phyloP scores from a whole-genome alignment of 495 filamentous ascomycete species.

The Lepraria neglecta region DNA sequence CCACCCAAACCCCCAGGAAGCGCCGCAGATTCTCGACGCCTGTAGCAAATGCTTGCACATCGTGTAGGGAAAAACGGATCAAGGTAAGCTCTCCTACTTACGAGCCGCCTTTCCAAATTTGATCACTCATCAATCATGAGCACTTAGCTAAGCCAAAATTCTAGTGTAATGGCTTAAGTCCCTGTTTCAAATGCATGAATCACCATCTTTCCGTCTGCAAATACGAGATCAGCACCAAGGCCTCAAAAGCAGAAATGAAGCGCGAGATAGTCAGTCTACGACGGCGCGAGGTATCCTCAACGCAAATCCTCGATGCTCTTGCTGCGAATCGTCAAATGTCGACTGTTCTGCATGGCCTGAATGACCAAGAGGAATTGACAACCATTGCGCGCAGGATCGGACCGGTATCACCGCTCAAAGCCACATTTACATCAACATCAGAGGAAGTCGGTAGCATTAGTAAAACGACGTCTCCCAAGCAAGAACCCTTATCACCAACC shows the following conservation, averaged over 20 bases:
- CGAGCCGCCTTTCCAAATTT: no score
- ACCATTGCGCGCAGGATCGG: no score
- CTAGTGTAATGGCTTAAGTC: conserved; percentile 9
- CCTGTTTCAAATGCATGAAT: conserved; percentile 8
- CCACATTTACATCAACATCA: no score
- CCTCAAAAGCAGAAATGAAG: conserved; percentile 12
- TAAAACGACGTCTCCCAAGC: neutral
- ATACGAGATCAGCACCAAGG: conserved; percentile 7
- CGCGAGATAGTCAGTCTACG: conserved; percentile 12
- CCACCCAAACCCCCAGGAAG: no score
- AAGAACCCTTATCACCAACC: neutral
- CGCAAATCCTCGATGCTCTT: conserved; percentile 6
- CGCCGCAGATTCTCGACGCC: no score
- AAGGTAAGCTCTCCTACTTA: no score
- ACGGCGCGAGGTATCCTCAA: neutral
- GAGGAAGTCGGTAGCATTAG: neutral
- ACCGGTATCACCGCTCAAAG: no score
- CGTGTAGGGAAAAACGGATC: no score
- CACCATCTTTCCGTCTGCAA: neutral
- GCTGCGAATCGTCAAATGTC: conserved; percentile 1
- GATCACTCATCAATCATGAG: no score
- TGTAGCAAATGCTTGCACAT: no score
- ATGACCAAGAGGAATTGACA: no score
- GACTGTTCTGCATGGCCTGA: neutral
- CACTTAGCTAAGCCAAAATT: no score